Base-by-base conservation (phyloP, 345 rosid species). In the Clausena lansium region DNA sequence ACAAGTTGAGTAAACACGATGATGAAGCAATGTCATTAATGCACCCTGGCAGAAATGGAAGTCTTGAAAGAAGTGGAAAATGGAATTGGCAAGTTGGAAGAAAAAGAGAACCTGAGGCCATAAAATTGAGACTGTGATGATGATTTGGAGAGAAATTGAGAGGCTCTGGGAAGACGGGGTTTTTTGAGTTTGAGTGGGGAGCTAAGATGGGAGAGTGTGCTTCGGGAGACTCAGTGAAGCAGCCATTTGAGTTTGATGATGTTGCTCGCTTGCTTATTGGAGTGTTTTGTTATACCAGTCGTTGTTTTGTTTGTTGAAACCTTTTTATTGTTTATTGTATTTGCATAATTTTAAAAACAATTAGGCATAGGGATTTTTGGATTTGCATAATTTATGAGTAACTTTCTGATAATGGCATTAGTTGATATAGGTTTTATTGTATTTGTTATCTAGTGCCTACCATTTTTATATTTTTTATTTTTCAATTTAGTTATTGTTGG, bases 1-100 rank as follows among this genome's bases (percentile, higher is more conserved):
- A 28, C 17, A 15, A 22, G 11, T n/a, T 13, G 7, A 38, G 11
- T 58, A 50, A 22, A 2, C 5, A 0, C 19, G n/a, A 47, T 27
- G n/a, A 32, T 24, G 60, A 47, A 81, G 73, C 87, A 88, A 87
- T 85, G 27, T 1, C 57, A 45, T 45, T 45, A 17, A 33, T 10
- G 94, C 88, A 95, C 98, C 98, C 92, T 90, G 57, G 99, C 94
- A 79, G 74, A 77, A 85, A 95, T 81, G 73, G 84, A 52, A 55
- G 68, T 75, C 83, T 82, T 93, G 30, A 74, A 30, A 25, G 81
- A 58, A 64, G 82, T 83, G 36, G 88, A 74, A 87, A 71, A 59
- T 60, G 88, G 81, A 68, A 80, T 22, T 9, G 90, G 45, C 58
- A 61, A 41, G 70, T 85, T 76, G 70, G 87, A 55, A 27, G 92